Base-by-base conservation (phyloP, 345 rosid genomes). In the Draba incana region DNA sequence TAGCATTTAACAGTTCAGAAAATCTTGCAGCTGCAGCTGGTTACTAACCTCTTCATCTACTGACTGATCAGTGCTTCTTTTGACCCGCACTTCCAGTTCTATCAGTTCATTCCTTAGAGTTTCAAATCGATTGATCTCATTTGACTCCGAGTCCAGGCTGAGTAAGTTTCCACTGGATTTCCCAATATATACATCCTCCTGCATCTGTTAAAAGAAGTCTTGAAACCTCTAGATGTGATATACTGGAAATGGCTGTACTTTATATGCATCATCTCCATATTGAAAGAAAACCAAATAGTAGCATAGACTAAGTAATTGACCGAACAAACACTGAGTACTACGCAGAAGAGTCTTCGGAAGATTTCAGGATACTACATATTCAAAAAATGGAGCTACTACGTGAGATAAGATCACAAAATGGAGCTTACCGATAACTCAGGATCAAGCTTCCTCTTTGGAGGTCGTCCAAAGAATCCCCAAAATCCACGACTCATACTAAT, bases 51-150 rank as follows among this genome's bases (percentile, higher is more conserved):
- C 92, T 50, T 81, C 92, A 68, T 75, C 80, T 57, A 79, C 85
- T 62, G 94, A 80, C 71, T 83, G 86, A 81, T 82, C 79, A 44
- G 97, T 77, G 79, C 86, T 86, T 73, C 73, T 83, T 74, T 85
- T 87, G 58, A 94, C 96, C 64, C 97, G 86, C 57, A 80, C 82
- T 74, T 94, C 98, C 64, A 94, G 96, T 79, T 89, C 97, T 61
- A 89, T 85, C 27, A 94, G 84, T 78, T 94, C 99, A 62, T 81
- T 91, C 82, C 92, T 91, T 30, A 94, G 67, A 62, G 79, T 78
- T 76, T 91, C 96, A 43, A 89, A 94, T 28, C 97, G 92, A 54
- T 33, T 78, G 54, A 91, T 83, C 66, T 88, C 97, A 82, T 71
- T 82, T 24, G 91, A 76, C 59, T 83, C 89, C 1, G 86, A 78